Evolutionary conservation across 352 stramenopile species (phyloP).

Genomic region (Pelagophyceae sp.): DNA sequence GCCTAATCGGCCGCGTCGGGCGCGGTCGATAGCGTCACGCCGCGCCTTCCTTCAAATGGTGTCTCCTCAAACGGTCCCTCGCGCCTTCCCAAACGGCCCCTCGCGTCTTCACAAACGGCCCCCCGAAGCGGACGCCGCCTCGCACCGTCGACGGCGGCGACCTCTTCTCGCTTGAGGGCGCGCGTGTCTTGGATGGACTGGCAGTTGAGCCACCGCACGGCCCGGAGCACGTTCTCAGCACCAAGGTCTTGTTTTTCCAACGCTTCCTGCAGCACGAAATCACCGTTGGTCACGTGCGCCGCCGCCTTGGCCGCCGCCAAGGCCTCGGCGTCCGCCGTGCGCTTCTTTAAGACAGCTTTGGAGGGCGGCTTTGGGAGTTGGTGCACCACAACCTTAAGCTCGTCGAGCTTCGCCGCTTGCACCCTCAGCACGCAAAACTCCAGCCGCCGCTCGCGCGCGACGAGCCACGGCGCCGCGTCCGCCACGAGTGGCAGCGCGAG

Average conservation of each 20-base stretch:
- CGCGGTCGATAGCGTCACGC: too few relatives aligned
- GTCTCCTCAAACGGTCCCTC: too few relatives aligned
- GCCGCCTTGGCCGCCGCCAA: too few relatives aligned
- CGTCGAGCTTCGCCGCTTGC: neutral
- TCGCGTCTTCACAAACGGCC: too few relatives aligned
- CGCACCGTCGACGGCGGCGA: neutral
- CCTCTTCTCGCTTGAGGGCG: neutral
- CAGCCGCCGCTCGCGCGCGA: neutral
- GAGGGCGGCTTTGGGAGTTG: neutral
- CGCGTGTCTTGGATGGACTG: neutral
- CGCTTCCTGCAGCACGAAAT: neutral
- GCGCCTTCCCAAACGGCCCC: too few relatives aligned
- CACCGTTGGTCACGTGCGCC: too few relatives aligned
- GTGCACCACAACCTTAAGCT: too few relatives aligned
- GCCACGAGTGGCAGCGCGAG: neutral
- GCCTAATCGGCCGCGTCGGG: too few relatives aligned
- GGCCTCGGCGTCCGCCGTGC: neutral
- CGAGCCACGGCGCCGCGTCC: neutral
- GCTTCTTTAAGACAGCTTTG: neutral
- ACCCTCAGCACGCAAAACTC: neutral
- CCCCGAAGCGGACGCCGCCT: too few relatives aligned
- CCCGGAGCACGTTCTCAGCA: neutral
- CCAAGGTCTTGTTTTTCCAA: neutral
- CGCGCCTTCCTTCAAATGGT: too few relatives aligned
- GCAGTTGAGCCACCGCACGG: neutral